Base-by-base conservation (phyloP, 352 stramenopile species). In the Phytophthora kernoviae region DNA sequence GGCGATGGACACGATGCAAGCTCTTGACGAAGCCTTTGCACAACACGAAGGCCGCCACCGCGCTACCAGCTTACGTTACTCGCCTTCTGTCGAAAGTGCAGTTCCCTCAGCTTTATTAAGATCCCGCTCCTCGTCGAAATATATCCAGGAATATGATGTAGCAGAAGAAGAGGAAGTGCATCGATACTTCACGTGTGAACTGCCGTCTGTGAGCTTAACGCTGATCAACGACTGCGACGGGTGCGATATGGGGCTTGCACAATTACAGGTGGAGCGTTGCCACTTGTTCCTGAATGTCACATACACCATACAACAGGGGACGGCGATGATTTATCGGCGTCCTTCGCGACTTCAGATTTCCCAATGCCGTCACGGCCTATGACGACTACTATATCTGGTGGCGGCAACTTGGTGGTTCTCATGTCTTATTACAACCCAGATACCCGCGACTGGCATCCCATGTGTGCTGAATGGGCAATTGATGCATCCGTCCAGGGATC, bases 151-250 rank as follows among this genome's bases (percentile, higher is more conserved):
- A 18, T 46, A 64, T 12, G 37, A 41, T 50, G 33, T 47, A 30
- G 33, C 33, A 26, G 45, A 61, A 20, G 44, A 65, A 17, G 49
- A 78, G 11, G 84, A 94, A 51, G 68, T 90, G 8, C 81, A 93
- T 48, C 81, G 82, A 9, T 91, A 92, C 54, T 82, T 93, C 39
- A 93, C 86, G 20, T 87, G 78, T 24, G 82, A 94, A 20, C 54
- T 92, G 24, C 67, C 68, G 15, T 81, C 77, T 4, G 79, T 94
- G 58, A 73, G 68, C 22, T 52, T 95, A 42, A 93, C 84, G 1
- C 43, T 95, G 17, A 92, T 95, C 50, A 95, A 95, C 39, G 86
- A 95, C 61, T 93, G 86, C 54, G 84, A 93, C 30, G 84, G 83
- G 7, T 93, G 86, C 54, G 86, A 95, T 62, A 95, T 95, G 84